A percentile compares a stretch with the other conserved stretches of the same genome.
Evolutionary conservation across 805 yeast genomes (phyloP).

Genomic region (Saccharomycopsis capsularis): DNA sequence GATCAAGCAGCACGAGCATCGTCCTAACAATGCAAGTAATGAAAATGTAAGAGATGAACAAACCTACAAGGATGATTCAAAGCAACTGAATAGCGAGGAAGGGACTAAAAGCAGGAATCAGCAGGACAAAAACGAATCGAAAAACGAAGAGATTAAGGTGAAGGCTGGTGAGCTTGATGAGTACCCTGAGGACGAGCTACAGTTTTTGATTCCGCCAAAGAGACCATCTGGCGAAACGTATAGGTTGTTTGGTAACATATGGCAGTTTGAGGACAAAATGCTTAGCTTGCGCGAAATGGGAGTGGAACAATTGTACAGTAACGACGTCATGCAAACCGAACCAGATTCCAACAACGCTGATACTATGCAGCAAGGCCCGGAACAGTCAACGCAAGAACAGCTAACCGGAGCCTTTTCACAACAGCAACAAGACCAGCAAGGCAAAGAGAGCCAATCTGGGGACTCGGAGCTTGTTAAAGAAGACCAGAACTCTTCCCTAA

Average conservation of each 20-base stretch:
- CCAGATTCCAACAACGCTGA: slow-evolving; percentile 16
- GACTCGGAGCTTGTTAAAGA: slow-evolving; percentile 38
- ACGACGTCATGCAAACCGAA: slow-evolving; percentile 22
- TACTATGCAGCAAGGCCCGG: slow-evolving; percentile 27
- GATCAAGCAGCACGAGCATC: slow-evolving; percentile 21
- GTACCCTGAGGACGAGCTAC: slow-evolving; percentile 39
- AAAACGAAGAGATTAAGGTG: slow-evolving; percentile 22
- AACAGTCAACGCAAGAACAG: slow-evolving; percentile 27
- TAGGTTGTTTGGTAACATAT: slow-evolving; percentile 81
- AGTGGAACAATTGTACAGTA: slow-evolving; percentile 60
- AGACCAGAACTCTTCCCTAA: slow-evolving; percentile 38
- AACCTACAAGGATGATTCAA: slow-evolving; percentile 27
- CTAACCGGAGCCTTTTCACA: no score
- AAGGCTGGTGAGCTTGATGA: slow-evolving; percentile 28
- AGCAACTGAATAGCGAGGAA: no score
- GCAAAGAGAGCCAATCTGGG: slow-evolving; percentile 52
- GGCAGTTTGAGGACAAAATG: slow-evolving; percentile 71
- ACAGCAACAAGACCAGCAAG: slow-evolving; percentile 6
- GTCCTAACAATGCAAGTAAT: slow-evolving; percentile 22
- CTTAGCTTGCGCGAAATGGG: slow-evolving; percentile 75
- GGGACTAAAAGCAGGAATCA: no score
- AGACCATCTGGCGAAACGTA: slow-evolving; percentile 60
- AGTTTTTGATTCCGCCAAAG: slow-evolving; percentile 57
- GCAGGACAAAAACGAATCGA: slow-evolving; percentile 23
- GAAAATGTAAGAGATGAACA: slow-evolving; percentile 22